Conservation (phyloP, 768 basidiomycete genomes). For the Russula dissimulans region DNA sequence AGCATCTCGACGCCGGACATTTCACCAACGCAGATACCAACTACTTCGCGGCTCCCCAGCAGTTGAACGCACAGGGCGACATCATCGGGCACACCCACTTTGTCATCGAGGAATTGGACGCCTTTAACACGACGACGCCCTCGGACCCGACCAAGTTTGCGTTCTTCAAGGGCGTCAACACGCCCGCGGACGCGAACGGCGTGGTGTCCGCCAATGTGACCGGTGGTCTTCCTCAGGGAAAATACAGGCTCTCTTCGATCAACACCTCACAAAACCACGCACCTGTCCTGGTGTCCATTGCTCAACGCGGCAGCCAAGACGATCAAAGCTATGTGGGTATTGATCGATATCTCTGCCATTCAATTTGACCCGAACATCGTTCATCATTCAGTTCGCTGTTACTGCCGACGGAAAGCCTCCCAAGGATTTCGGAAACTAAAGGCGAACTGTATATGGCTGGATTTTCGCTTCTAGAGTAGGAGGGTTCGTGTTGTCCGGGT, state of each 20-base stretch:
- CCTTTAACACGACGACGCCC: constrained; percentile 34
- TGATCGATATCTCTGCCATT: not conserved
- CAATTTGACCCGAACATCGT: not conserved
- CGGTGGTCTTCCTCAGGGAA: constrained; percentile 46
- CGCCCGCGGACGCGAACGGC: constrained; percentile 29
- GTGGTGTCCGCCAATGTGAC: constrained; percentile 42
- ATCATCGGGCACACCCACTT: constrained; percentile 51
- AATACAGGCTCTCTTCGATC: constrained; percentile 52
- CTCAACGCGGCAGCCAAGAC: constrained; percentile 52
- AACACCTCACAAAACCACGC: constrained; percentile 50
- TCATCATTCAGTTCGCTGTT: not conserved
- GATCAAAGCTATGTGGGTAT: constrained; percentile 49
- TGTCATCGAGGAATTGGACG: constrained; percentile 39
- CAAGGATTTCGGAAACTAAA: too few relatives aligned
- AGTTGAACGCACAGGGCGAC: constrained; percentile 33
- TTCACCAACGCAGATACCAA: constrained; percentile 42
- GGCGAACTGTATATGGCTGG: too few relatives aligned
- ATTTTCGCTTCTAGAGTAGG: too few relatives aligned
- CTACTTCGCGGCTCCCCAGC: constrained; percentile 45
- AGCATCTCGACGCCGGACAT: constrained; percentile 35
- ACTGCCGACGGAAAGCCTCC: not conserved
- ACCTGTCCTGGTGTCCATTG: constrained; percentile 47
- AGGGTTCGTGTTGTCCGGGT: too few relatives aligned
- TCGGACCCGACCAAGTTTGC: constrained; percentile 44
- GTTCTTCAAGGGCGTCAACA: constrained; percentile 56